phyloP scores from a whole-genome alignment of 352 stramenopile species.

The Pythium oligandrum region DNA sequence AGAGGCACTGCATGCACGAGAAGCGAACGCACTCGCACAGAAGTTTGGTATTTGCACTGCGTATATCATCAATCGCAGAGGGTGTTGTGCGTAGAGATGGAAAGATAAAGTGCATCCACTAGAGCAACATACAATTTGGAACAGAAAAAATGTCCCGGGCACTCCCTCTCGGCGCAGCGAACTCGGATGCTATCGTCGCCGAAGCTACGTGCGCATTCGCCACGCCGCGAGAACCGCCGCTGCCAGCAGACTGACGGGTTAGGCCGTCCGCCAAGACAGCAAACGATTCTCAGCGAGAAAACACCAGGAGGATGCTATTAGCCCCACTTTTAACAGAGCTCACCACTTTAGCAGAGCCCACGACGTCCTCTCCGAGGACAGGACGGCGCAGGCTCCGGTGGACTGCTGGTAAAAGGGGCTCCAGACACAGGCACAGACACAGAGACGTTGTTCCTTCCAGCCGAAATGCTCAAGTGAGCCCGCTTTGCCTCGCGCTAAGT shows the following conservation, averaged over 20 bases:
- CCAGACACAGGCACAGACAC: constrained; percentile 1
- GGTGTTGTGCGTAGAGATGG: constrained; percentile 36
- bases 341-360: constrained; percentile 29
- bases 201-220: no score
- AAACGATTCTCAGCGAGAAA: constrained; percentile 16
- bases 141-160: no score
- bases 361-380: constrained; percentile 11
- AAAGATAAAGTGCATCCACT: constrained; percentile 41
- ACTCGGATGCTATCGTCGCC: no score
- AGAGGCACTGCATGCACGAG: no score
- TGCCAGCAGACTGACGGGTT: no score
- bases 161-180: no score
- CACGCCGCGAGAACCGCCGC: no score
- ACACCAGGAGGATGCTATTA: constrained; percentile 29
- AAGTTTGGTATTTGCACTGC: constrained; percentile 62
- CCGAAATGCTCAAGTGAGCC: no score
- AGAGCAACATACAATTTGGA: no score
- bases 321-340: constrained; percentile 77
- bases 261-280: constrained; percentile 12
- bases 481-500: no score
- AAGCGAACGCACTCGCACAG: no score
- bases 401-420: constrained; percentile 68
- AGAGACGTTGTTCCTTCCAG: no score
- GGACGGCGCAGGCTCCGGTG: constrained; percentile 14
- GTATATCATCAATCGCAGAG: constrained; percentile 68